A percentile compares a stretch with the other conserved stretches of the same genome.
Conservation (phyloP, 192 early-diverging fungal genomes). For the Jimgerdemannia flammicorona region DNA sequence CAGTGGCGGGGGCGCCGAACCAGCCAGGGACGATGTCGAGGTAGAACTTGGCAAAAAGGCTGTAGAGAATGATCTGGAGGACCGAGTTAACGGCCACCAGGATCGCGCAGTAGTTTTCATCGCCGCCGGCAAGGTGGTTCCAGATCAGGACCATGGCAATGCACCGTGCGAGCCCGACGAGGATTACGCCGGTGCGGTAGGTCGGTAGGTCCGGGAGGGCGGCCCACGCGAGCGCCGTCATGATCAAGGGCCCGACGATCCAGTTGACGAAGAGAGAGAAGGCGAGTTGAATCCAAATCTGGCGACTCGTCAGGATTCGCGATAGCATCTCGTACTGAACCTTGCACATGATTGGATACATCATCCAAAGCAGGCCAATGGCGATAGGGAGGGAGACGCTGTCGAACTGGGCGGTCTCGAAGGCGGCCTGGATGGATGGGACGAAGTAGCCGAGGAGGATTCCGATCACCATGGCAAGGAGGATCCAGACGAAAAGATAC, state of each 20-base stretch:
- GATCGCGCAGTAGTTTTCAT: constrained; percentile 64
- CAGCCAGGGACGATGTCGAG: constrained; percentile 44
- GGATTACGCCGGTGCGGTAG: constrained; percentile 62
- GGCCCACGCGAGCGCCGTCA: constrained; percentile 66
- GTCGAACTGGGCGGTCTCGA: constrained; percentile 54
- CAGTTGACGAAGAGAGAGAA: constrained; percentile 63
- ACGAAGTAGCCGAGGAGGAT: no score
- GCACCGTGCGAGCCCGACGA: constrained; percentile 49
- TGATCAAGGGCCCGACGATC: constrained; percentile 61
- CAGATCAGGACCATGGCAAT: constrained; percentile 82
- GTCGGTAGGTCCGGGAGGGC: constrained; percentile 60
- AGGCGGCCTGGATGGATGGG: constrained; percentile 39
- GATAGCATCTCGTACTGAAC: constrained; percentile 46
- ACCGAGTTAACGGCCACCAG: constrained; percentile 68
- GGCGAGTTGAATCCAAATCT: constrained; percentile 48
- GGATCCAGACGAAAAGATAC: constrained; percentile 42
- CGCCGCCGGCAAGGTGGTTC: constrained; percentile 65
- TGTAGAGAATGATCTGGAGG: constrained; percentile 60
- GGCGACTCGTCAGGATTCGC: constrained; percentile 28
- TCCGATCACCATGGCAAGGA: no score
- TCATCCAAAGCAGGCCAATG: constrained; percentile 64
- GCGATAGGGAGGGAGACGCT: constrained; percentile 69
- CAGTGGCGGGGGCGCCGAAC: constrained; percentile 21
- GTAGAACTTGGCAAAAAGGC: constrained; percentile 56
- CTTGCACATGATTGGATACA: constrained; percentile 71